Base-by-base conservation (phyloP, 192 early-diverging fungal species). In the Coemansia biformis region DNA sequence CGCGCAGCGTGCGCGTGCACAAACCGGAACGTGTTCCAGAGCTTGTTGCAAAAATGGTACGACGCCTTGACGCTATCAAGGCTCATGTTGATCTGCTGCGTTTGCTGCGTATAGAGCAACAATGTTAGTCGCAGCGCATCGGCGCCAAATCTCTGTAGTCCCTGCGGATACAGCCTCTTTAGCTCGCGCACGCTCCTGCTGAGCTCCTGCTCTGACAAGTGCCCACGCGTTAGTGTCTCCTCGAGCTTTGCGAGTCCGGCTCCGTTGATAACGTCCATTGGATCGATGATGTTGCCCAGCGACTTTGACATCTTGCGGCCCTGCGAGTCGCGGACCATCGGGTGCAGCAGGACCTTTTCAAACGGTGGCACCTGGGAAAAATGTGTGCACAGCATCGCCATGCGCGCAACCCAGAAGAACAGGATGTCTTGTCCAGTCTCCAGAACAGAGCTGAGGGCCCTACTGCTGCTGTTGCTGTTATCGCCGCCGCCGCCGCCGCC, bases 391-490 rank as follows among this genome's bases (percentile, higher is more conserved):
- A 98, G 68, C 91, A 98, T 98, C 8, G 88, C 86, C 96, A 98
- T 98, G 43, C 92, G 79, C 8, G 91, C 90, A 12, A 98, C 88
- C 93, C 96, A 98, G 67, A 98, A 98, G 70, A 96, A 98, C 48
- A 98, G 66, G 65, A 98, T 98, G 71, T 98, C 96, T 43, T 83
- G 84, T 0, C 96, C 96, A 17, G 96, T 96, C 60, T 96, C 93
- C 46, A 98, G 81, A 17, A 96, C 51, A 8, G 79, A 72, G 48
- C 84, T 84, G 14, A 93, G 90, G 0, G 59, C 48, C 21, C 19
- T 9, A 1, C 29, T 10, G 29, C 29, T 9, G 29, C 29, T 10
- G 29, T 9, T 7, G 26, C 26, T 3, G 4, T n/a, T n/a, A n/a
- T n/a, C 26, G 26, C 26, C 26, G 26, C 26, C 26, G 26, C 26